A percentile compares a stretch with the other conserved stretches of the same genome.
These are phyloP conservation scores for Pleurotus eryngii DNA, from an alignment of 768 basidiomycete genomes.

Conservation along the genomic window DNA sequence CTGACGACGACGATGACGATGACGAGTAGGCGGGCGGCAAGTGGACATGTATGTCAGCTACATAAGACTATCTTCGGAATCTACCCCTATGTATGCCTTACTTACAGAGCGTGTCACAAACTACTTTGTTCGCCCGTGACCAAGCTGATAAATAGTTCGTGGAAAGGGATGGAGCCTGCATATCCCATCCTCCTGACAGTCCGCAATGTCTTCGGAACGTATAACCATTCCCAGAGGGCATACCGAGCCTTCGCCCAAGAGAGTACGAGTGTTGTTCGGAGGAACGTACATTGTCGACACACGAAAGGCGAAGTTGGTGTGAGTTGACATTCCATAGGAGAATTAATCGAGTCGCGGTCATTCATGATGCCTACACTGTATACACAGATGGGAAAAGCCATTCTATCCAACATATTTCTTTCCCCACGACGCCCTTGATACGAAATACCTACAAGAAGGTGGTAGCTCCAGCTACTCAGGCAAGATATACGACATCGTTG, in stretches of 20 bases:
- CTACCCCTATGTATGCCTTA: too few relatives aligned
- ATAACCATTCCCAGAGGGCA: conserved; percentile 16
- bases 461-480: conserved; percentile 16
- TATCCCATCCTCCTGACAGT: not conserved
- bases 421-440: conserved; percentile 38
- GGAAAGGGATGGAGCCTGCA: too few relatives aligned
- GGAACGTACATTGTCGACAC: conserved; percentile 56
- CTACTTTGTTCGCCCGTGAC: too few relatives aligned
- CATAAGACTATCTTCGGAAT: too few relatives aligned
- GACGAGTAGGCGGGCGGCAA: conserved; percentile 14
- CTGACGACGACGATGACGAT: conserved; percentile 73
- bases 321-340: conserved; percentile 17
- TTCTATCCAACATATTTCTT: conserved; percentile 59
- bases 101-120: too few relatives aligned
- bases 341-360: not conserved
- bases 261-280: conserved; percentile 51
- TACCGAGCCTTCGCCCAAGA: conserved; percentile 45
- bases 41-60: too few relatives aligned
- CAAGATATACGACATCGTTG: conserved; percentile 43
- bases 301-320: conserved; percentile 58
- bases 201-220: not conserved
- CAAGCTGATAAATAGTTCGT: too few relatives aligned
- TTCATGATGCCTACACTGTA: conserved; percentile 1
- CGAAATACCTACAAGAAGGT: conserved; percentile 35
- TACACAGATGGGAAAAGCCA: conserved; percentile 49